Evolutionary conservation across 345 rosid species (phyloP).

Genomic region (sweet orange (Citrus sinensis)): DVS_A1.0 CM039163.1:721501-722000

Average conservation of each 20-base stretch:
- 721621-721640: neutral
- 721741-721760: constrained; percentile 83
- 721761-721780: constrained; percentile 91
- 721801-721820: constrained; percentile 92
- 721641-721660: neutral
- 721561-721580: neutral
- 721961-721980: constrained; percentile 70
- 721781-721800: constrained; percentile 71
- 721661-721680: neutral
- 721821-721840: constrained; percentile 67
- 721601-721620: neutral
- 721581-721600: neutral
- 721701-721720: constrained; percentile 97
- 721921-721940: constrained; percentile 97
- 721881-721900: constrained; percentile 96
- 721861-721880: constrained; percentile 82
- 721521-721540: neutral
- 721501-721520: neutral
- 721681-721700: constrained; percentile 58
- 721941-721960: constrained; percentile 63
- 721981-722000: constrained; percentile 87
- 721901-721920: constrained; percentile 75
- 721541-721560: neutral
- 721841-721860: constrained; percentile 74
- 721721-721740: constrained; percentile 89